Percentiles rank a stretch among this genome's conserved stretches.
phyloP scores from a whole-genome alignment of 2,329 filamentous ascomycete species.

The Pseudogymnoascus sp. region DNA sequence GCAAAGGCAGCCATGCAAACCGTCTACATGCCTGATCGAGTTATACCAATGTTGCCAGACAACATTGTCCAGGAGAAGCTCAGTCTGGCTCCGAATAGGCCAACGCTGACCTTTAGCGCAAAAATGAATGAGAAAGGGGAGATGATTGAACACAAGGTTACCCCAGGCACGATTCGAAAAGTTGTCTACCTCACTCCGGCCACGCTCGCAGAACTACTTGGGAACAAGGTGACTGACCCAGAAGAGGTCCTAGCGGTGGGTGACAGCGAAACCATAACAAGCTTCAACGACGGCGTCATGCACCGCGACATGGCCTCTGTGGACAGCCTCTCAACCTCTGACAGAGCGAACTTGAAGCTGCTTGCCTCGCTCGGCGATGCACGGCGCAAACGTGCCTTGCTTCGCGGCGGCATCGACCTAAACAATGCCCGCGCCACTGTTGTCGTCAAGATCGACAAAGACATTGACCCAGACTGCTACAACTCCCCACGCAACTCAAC shows the following conservation, averaged over 20 bases:
- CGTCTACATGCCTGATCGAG: constrained; percentile 53
- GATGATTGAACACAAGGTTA: constrained; percentile 47
- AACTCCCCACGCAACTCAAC: constrained; percentile 1
- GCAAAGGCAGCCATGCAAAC: constrained; percentile 54
- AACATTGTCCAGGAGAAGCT: constrained; percentile 42
- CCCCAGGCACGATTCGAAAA: constrained; percentile 45
- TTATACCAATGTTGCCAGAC: constrained; percentile 51
- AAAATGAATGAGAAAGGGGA: constrained; percentile 46
- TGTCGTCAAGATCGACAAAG: constrained; percentile 36
- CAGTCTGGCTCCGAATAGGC: constrained; percentile 45
- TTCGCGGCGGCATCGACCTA: constrained; percentile 45
- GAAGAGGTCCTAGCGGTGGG: neutral
- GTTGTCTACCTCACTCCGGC: constrained; percentile 52
- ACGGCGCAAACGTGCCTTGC: constrained; percentile 31
- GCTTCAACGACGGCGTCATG: constrained; percentile 4
- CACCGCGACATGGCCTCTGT: neutral
- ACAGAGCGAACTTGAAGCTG: constrained; percentile 40
- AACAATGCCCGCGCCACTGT: constrained; percentile 40
- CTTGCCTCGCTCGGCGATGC: constrained; percentile 43
- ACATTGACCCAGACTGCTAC: neutral
- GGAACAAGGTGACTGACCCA: neutral
- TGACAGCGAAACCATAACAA: neutral
- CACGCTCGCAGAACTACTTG: constrained; percentile 36
- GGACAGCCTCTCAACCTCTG: constrained; percentile 35
- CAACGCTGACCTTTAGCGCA: constrained; percentile 56